phyloP scores from a whole-genome alignment of 805 yeast genomes.

The Nematodospora valgi region DNA sequence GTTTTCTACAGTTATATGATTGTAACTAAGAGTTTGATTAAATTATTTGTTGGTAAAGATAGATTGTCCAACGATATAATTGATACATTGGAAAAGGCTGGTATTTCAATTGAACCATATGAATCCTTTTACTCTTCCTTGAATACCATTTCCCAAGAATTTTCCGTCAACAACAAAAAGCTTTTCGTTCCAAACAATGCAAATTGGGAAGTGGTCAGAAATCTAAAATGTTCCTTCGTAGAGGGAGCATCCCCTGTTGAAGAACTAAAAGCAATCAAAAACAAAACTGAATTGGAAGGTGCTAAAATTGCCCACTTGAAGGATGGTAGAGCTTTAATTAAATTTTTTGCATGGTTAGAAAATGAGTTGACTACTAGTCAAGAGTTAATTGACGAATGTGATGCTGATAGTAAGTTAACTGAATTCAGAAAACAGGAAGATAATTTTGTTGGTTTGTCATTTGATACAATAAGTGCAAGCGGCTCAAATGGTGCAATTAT shows the following conservation, averaged over 20 bases:
- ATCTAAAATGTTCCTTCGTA: constrained; percentile 26
- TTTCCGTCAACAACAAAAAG: constrained; percentile 24
- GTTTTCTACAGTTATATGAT: constrained; percentile 45
- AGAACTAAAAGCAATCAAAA: constrained; percentile 51
- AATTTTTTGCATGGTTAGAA: constrained; percentile 59
- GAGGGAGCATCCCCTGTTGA: constrained; percentile 41
- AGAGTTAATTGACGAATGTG: constrained; percentile 51
- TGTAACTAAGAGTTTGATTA: constrained; percentile 26
- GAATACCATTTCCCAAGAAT: constrained; percentile 34
- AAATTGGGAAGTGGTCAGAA: constrained; percentile 40
- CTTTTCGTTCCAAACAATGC: constrained; percentile 29
- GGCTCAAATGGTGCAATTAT: constrained; percentile 78
- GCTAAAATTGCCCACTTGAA: constrained; percentile 52
- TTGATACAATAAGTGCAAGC: constrained; percentile 70
- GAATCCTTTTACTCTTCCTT: constrained; percentile 45
- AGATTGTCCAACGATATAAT: constrained; percentile 34
- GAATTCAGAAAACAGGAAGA: constrained; percentile 38
- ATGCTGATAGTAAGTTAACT: constrained; percentile 50
- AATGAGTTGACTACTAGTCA: constrained; percentile 41
- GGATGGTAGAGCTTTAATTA: constrained; percentile 55
- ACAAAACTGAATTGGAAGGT: constrained; percentile 46
- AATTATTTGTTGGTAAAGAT: constrained; percentile 41
- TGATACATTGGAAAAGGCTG: constrained; percentile 20
- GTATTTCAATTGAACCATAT: constrained; percentile 37
- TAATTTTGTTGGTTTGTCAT: constrained; percentile 61